Percentiles rank a stretch among this genome's conserved stretches.
These are phyloP conservation scores for Nannochloropsis oceanica DNA, from an alignment of 108 stramenopile genomes.

Conservation along the genomic window DNA sequence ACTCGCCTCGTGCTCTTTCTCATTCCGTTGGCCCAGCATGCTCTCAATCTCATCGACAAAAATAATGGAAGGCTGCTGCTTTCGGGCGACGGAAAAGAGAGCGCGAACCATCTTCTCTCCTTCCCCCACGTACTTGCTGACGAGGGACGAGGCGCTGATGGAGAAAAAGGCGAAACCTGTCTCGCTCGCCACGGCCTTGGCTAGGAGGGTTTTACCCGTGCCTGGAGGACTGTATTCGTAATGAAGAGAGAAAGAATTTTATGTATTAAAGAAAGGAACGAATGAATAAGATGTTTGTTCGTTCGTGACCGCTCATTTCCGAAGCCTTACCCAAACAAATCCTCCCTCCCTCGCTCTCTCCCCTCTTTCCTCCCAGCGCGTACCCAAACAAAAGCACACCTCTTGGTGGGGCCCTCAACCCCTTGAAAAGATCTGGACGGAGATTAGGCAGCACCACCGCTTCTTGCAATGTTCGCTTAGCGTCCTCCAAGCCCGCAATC, in stretches of 20 bases:
- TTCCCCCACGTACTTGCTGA: conserved; percentile 92
- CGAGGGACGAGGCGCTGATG: conserved; percentile 56
- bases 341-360: neutral
- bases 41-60: conserved; percentile 88
- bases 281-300: neutral
- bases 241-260: neutral
- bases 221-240: conserved; percentile 43
- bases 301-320: neutral
- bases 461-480: conserved; percentile 33
- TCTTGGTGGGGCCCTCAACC: conserved; percentile 50
- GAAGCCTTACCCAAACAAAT: neutral
- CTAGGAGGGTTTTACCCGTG: conserved; percentile 96
- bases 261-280: neutral
- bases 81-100: conserved; percentile 49
- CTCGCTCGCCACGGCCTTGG: conserved; percentile 94
- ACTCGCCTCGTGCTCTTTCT: conserved; percentile 63
- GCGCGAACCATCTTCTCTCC: conserved; percentile 85
- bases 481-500: conserved; percentile 28
- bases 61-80: conserved; percentile 42
- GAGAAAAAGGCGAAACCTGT: conserved; percentile 95
- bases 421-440: conserved; percentile 56
- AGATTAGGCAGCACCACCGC: conserved; percentile 28
- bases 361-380: neutral
- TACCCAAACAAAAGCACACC: conserved; percentile 53
- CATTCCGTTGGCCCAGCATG: conserved; percentile 37